phyloP scores from a whole-genome alignment of 73 alveolate species.

The Tetrahymena malaccensis region DNA sequence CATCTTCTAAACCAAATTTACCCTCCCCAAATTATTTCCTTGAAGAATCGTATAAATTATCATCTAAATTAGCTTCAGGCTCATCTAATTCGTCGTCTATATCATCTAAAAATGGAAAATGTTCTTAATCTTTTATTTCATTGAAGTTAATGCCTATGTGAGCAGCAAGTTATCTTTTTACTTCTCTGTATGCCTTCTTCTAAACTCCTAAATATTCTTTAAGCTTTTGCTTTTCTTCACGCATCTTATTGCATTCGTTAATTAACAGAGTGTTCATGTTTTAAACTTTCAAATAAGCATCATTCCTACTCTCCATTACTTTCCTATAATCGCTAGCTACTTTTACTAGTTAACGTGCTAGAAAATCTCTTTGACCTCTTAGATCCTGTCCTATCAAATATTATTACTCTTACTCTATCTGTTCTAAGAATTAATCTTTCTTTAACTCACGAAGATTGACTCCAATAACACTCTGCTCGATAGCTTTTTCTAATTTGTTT shows the following conservation, averaged over 20 bases:
- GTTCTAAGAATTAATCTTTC: constrained; percentile 16
- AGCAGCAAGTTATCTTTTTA: constrained; percentile 2
- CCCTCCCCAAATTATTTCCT: background rate
- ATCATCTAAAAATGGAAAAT: background rate
- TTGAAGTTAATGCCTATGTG: background rate
- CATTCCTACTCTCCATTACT: background rate
- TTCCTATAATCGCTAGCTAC: constrained; percentile 5
- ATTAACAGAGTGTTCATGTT: background rate
- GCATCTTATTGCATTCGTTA: constrained; percentile 5
- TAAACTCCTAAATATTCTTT: constrained; percentile 4
- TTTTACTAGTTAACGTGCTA: background rate
- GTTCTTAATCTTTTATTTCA: background rate
- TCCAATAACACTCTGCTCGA: background rate
- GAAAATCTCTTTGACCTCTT: background rate
- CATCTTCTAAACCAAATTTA: background rate
- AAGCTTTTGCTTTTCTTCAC: constrained; percentile 5
- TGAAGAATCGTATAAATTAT: background rate
- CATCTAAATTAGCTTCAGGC: background rate
- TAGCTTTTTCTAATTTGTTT: background rate
- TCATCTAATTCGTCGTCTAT: background rate
- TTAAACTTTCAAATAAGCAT: constrained; percentile 8
- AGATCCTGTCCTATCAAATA: constrained; percentile 9
- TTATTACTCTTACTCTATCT: constrained; percentile 11
- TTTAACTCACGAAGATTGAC: background rate
- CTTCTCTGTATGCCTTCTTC: constrained; percentile 35